Evolutionary conservation across 352 stramenopile species (phyloP), one percentile per base, ranked within the genome.

Genomic region (Globisporangium cylindrosporum): DNA sequence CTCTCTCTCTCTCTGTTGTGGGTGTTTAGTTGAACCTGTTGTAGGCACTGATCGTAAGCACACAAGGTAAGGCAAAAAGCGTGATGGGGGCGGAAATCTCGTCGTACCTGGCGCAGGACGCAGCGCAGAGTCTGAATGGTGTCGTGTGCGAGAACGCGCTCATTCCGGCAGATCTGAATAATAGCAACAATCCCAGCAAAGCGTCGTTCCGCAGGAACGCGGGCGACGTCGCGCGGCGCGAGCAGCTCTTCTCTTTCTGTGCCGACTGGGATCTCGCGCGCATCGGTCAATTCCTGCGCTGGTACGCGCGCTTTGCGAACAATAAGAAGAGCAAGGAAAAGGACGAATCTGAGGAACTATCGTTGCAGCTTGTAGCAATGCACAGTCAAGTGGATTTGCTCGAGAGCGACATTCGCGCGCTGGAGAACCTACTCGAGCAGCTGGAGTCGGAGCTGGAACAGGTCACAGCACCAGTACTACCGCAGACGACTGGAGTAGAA

Each of bases 191-290:
- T 51, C 62, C 4, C 46, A 46, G 7, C 25, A 32, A 10, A 18
- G 8, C 15, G 0, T 3, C 38, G 24, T 70, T 81, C 20, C 72
- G 79, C 14, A 76, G 79, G 25, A 79, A 58, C 1, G 80, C 74
- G 1, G 46, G 15, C 6, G 80, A 90, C 41, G 59, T 90, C 22
- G 82, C 79, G 24, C 69, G 75, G 10, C 79, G 82, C 34, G 70
- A 75, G 41, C 71, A 84, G 57, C 61, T 89, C 29, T 89, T 93
- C 43, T 66, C 24, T 7, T 91, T 91, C 67, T 91, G 82, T 25
- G 67, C 64, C 34, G 73, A 89, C 62, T 92, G 84, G 84, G 76
- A 90, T 63, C 66, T 91, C 1, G 60, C 74, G 32, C 73, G 64
- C 20, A 67, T 93, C 32, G 71, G 64, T 0, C 81, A 85, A 38